Base-by-base conservation (phyloP, 345 rosid species). In the Microcos paniculata region DNA sequence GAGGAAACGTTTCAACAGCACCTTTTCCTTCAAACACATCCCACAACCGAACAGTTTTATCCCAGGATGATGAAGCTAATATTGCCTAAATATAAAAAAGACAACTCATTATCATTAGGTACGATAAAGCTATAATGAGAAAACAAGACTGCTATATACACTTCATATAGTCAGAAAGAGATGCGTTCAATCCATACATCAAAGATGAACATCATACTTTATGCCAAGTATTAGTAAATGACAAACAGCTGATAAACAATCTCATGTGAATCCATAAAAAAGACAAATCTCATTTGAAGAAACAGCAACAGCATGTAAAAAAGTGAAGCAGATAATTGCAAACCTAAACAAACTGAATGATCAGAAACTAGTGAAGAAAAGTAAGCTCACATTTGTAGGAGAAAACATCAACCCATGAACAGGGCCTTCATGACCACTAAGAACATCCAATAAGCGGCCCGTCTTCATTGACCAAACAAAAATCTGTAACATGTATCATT, bases 391-490 rank as follows among this genome's bases (percentile, higher is more conserved):
- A 85, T 79, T 92, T 62, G 91, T 78, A 42, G 97, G 93, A 81
- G 99, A 96, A 84, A 92, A 96, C 84, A 80, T 85, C 85, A 96
- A 81, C 1, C 98, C 98, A 75, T 93, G 98, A 81, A 96, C 99
- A 0, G 99, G 99, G 76, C 98, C 98, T 87, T 91, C 99, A 85
- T 96, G 99, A 78, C 96, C 97, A 46, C 93, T 92, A 49, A 96
- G 91, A 77, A 92, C 83, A 83, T 96, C 99, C 88, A 93, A 87
- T 73, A 96, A 87, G 58, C 94, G 93, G 74, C 96, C 95, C 0
- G 96, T 96, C 90, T 93, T 96, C 98, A 93, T 93, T n/a, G 99
- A 96, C 98, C 99, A 93, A 73, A 96, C 97, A 80, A 93, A 93
- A 77, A 94, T 91, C 98, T 94, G 82, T 69, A 30, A 49, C n/a